Evolutionary conservation across 345 rosid species (phyloP), one percentile per base, ranked within the genome.

Genomic region (Populus simonii): DNA sequence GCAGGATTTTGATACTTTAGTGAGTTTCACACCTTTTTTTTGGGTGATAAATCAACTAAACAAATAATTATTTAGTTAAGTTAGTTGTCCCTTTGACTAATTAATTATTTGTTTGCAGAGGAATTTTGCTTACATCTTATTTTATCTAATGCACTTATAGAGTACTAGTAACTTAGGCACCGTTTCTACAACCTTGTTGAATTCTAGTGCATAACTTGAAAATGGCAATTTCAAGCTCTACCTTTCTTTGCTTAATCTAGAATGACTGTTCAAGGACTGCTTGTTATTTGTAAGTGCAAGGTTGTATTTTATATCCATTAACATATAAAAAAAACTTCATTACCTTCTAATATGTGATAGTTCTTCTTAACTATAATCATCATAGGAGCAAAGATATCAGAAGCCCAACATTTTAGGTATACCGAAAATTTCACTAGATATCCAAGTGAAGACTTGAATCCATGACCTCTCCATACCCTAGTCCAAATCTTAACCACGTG

Each of bases 1-100:
- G 82, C 83, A 83, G 43, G 99, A 93, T 89, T 92, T 95, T 69
- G 99, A 95, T 87, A 89, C 78, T 77, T 74, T 93, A 87, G 99
- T 96, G 83, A 86, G 96, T 87, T 75, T 81, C 62, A 23, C 45
- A 41, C 45, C 27, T 66, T 20, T 66, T 22, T 5, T 57, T 57
- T 22, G 38, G 38, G 1, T 76, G 5, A 9, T n/a, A n/a, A 23
- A 57, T 59, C 29, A n/a, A 9, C 65, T 53, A 7, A 11, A 59
- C 6, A 4, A 9, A 59, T 59, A 59, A 11, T 10, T 59, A 25
- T 59, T 59, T 59, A n/a, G 15, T 23, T 59, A 59, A 6, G 23
- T 23, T 59, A 25, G 29, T 23, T 59, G 65, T 59, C 65, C 10
- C 10, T 23, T 59, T 12, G 69, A 25, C 35, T 47, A 7, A n/a